These are phyloP conservation scores for Aspergillus ibericus DNA, from an alignment of 2,329 filamentous ascomycete species.

Conservation along the genomic window DNA sequence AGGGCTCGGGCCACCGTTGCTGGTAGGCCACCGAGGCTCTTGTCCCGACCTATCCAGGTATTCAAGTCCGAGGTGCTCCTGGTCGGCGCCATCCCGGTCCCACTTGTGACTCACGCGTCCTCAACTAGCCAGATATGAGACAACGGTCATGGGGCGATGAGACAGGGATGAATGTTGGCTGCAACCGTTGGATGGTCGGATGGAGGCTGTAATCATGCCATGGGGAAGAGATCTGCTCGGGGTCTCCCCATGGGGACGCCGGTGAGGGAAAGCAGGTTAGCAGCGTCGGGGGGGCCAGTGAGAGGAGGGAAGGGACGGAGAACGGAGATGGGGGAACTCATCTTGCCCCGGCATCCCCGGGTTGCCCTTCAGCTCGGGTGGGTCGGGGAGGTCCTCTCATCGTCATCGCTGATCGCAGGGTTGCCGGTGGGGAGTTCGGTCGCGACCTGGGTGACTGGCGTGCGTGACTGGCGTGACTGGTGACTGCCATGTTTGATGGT, in stretches of 20 bases:
- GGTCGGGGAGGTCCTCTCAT: too few relatives aligned
- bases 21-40: not conserved
- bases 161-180: not conserved
- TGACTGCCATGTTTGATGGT: too few relatives aligned
- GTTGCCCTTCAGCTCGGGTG: too few relatives aligned
- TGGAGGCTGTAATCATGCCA: not conserved
- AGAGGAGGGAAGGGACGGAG: too few relatives aligned
- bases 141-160: not conserved
- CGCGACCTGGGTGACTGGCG: too few relatives aligned
- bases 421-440: too few relatives aligned
- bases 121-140: not conserved
- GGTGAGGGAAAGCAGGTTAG: not conserved
- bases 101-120: not conserved
- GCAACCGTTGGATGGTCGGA: not conserved
- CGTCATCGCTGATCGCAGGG: too few relatives aligned
- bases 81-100: not conserved
- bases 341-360: too few relatives aligned
- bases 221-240: not conserved
- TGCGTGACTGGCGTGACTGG: too few relatives aligned
- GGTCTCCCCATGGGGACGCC: not conserved
- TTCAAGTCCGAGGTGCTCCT: not conserved
- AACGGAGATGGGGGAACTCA: too few relatives aligned
- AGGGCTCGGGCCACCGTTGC: not conserved
- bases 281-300: not conserved
- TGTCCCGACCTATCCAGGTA: not conserved